Evolutionary conservation across 495 filamentous ascomycete species (phyloP), one percentile per base, ranked within the genome.

Genomic region (Lichina pygmaea): DNA sequence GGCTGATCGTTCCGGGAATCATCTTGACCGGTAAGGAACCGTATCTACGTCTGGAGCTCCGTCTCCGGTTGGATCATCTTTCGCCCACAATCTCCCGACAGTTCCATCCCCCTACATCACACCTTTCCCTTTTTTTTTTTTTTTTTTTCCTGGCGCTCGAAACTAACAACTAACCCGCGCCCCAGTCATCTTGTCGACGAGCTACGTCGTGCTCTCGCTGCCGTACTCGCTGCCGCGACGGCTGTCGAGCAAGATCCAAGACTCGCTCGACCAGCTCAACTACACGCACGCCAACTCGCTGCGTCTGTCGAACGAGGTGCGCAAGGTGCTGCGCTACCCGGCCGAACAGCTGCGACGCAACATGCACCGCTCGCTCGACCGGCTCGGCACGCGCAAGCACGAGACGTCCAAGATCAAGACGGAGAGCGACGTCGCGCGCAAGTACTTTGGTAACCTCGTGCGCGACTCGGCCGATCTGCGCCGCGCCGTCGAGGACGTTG

Each of bases 241-340:
- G 33, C 72, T 97, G 13, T 78, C 74, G 42, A 68, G 65, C 57
- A 94, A 93, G 62, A 81, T 97, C 53, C 72, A 79, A 8, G 60
- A 70, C 37, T 75, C 78, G 52, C 77, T 97, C 31, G 63, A 66
- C 17, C 66, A 73, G 16, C 73, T 92, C 55, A 89, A 97, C 62
- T 97, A 94, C 57, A 78, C 85, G 9, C 91, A 97, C 59, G 60
- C 69, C 48, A 97, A 97, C 64, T 70, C 80, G 51, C 67, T 67
- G 30, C 79, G 89, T 30, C 86, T 97, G 50, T 75, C 78, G 7
- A 61, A 69, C 43, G 79, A 86, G 42, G 81, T 86, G 32, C 79
- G 86, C 44, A 80, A 83, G 55, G 79, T 92, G 13, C 73, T 97
- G 36, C 78, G 77, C 41, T 71, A 77, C 53, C 89, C 91, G 0